Evolutionary conservation across 2,329 filamentous ascomycete species (phyloP), one percentile per base, ranked within the genome.

Genomic region (Venturia oleaginea): DNA sequence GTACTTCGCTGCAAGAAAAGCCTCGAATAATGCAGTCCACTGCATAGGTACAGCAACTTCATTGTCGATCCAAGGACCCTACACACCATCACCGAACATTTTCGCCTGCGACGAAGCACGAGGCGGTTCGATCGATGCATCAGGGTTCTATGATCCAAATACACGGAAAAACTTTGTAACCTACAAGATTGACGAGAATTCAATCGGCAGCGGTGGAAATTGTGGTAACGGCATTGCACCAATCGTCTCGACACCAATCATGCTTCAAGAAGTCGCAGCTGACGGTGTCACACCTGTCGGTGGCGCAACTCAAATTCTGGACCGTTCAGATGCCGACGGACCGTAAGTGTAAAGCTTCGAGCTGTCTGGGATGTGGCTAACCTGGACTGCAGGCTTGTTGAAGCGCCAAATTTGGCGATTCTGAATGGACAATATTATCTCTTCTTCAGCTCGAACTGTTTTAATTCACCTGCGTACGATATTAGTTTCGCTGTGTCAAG

Each of bases 111-210:
- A 57, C 30, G 51, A 57, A 57, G 62, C 62, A 13, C 59, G 54
- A 13, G 85, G 86, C 24, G 86, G 86, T 40, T 81, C 84, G 22
- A 88, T 89, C 68, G 86, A 89, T 69, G 76, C 86, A 0, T 77
- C 82, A 0, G 84, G 83, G 2, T 88, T 87, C 72, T 69, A 75
- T 11, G 86, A 89, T 69, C 71, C 72, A 13, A 71, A 72, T 11
- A 78, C 80, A 54, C 82, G 81, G 38, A 78, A 72, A 37, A 79
- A 80, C 6, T 89, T 86, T 70, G 78, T 89, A 5, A 74, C 83
- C 13, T 89, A 86, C 76, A 89, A 89, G 72, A 76, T 88, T 34
- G 86, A 89, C 72, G 85, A 85, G 43, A 88, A 88, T 72, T 78
- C 77, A 65, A 72, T 81, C 43, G 78, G 78, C 22, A 68, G 76